Conservation (phyloP, 352 stramenopile species). For the Phytophthora cactorum region DNA sequence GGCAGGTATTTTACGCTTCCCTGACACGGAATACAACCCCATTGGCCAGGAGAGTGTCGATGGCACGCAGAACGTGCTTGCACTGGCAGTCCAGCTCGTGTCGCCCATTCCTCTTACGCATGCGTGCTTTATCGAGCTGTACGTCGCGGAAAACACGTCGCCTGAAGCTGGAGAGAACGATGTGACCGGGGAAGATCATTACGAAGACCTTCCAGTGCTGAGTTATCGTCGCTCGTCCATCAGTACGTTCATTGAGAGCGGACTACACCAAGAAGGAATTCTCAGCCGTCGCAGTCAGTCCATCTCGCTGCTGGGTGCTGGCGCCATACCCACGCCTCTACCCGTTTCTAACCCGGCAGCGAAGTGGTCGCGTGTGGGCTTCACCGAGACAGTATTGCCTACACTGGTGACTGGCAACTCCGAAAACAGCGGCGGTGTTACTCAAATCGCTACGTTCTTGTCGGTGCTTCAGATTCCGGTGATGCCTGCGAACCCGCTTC, state of each 20-base stretch:
- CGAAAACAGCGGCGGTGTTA: conserved; percentile 35
- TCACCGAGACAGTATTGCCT: conserved; percentile 81
- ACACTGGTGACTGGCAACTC: conserved; percentile 49
- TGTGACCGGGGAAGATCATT: conserved; percentile 53
- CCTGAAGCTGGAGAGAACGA: conserved; percentile 56
- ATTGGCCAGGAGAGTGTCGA: conserved; percentile 66
- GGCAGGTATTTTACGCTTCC: conserved; percentile 74
- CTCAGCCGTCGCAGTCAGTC: conserved; percentile 59
- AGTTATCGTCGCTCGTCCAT: conserved; percentile 71
- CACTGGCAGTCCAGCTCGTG: conserved; percentile 71
- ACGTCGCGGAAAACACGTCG: conserved; percentile 59
- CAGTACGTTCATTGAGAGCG: conserved; percentile 75
- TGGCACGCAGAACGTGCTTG: conserved; percentile 76
- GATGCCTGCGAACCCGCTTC: conserved; percentile 62
- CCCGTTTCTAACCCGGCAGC: conserved; percentile 33
- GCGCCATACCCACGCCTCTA: conserved; percentile 33
- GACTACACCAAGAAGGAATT: conserved; percentile 70
- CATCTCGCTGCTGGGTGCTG: conserved; percentile 43
- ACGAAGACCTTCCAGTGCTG: conserved; percentile 54
- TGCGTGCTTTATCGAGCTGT: conserved; percentile 82
- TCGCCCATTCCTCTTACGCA: conserved; percentile 67
- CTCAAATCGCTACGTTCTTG: conserved; percentile 76
- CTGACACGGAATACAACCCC: conserved; percentile 74
- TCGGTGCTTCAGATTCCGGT: conserved; percentile 81
- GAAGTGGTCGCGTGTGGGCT: conserved; percentile 75